Evolutionary conservation across 1,139 yeast genomes (phyloP), one percentile per base, ranked within the genome.

Genomic region (Candida mesenterica): DNA sequence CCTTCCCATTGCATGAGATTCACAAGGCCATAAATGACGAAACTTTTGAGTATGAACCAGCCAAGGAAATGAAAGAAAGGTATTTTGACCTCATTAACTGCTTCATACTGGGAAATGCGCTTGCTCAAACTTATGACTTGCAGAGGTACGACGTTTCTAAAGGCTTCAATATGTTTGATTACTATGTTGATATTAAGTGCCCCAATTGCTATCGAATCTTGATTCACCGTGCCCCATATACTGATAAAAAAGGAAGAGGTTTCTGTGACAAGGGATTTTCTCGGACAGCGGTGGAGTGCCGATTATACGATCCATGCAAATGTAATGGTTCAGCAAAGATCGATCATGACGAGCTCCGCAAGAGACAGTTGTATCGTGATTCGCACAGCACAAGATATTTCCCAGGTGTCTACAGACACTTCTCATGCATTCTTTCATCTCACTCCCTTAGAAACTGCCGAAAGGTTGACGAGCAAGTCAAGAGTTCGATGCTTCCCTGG

Each of bases 1-100:
- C 62, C 0, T 50, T 62, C 34, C 70, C 69, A 5, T 50, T 63
- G 40, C 35, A 45, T 6, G 36, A 39, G 19, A 34, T 61, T 3
- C 39, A 46, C 24, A 36, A 47, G 7, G 48, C 51, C 12, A 59
- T 64, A 20, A 52, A 53, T 17, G 42, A 50, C 29, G 33, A 41
- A 3, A 46, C 53, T 3, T 59, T 50, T 34, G 43, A 32, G 7
- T 63, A 53, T 41, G 30, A 33, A 1, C 60, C 49, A 4, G 33
- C 34, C 12, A 34, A 37, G 7, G 31, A 17, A 14, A 15, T 24
- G 8, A 34, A 19, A 20, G 13, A 4, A 3, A 37, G 24, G 10
- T 47, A 43, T 25, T 23, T 34, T 13, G 36, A 35, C 2, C 20
- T 44, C 9, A 26, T 47, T 13, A 28, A 31, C 7, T 19, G 26